A percentile compares a stretch with the other conserved stretches of the same genome.
Evolutionary conservation across 2,329 filamentous ascomycete genomes (phyloP).

Genomic region (Xylariaceae sp.): DNA sequence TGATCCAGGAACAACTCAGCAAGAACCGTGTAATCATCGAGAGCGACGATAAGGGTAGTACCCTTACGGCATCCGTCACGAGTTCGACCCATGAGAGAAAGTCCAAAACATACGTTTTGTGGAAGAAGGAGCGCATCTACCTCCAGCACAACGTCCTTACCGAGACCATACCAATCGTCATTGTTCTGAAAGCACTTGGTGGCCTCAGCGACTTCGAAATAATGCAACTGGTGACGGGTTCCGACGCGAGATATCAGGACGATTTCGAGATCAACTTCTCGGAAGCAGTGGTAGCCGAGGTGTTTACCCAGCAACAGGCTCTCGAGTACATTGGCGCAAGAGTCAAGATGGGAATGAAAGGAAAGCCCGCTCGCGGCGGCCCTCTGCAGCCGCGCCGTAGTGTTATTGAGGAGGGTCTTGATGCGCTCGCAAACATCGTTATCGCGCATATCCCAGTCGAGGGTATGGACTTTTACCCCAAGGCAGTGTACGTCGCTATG

Average conservation of each 20-base stretch:
- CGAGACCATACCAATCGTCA: constrained; percentile 91
- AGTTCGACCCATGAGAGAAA: constrained; percentile 97
- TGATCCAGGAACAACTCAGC: constrained; percentile 97
- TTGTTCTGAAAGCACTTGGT: constrained; percentile 88
- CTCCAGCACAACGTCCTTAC: constrained; percentile 89
- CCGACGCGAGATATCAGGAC: constrained; percentile 85
- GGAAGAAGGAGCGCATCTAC: constrained; percentile 89
- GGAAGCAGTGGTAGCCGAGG: constrained; percentile 73
- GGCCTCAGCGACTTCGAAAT: constrained; percentile 95
- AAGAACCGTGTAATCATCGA: constrained; percentile 99
- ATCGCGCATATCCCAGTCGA: constrained; percentile 92
- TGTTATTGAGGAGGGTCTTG: constrained; percentile 84
- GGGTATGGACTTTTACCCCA: constrained; percentile 91
- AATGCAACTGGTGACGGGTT: constrained; percentile 80
- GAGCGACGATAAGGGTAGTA: constrained; percentile 81
- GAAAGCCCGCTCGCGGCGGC: constrained; percentile 45
- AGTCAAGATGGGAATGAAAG: constrained; percentile 77
- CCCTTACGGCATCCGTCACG: constrained; percentile 92
- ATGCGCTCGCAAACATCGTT: constrained; percentile 86
- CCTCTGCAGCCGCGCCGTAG: constrained; percentile 60
- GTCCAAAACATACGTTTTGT: constrained; percentile 91
- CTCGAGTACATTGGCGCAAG: constrained; percentile 84
- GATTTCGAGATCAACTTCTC: constrained; percentile 95
- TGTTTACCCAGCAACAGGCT: constrained; percentile 92
- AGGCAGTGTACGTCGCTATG: constrained; percentile 91